Evolutionary conservation across 768 basidiomycete genomes (phyloP).

Genomic region (Austroboletus eburneus): DNA sequence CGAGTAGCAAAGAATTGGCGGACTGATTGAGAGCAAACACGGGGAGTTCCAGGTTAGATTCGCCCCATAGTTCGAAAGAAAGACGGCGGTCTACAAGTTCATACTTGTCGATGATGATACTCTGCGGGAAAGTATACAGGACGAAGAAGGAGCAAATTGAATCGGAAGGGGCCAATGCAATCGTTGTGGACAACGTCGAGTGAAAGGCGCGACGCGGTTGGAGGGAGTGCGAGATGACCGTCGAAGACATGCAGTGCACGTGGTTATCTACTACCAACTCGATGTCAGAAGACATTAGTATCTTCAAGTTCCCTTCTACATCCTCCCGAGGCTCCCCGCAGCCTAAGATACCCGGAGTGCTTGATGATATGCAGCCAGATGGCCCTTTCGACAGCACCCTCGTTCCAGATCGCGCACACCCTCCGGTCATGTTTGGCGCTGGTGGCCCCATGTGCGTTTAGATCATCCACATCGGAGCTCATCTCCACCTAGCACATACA

Average conservation of each 20-base stretch:
- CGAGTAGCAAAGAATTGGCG: conserved; percentile 28
- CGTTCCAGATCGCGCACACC: conserved; percentile 16
- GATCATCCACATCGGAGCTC: background rate
- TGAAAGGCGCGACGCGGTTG: conserved; percentile 27
- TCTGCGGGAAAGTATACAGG: conserved; percentile 35
- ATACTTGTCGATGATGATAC: conserved; percentile 42
- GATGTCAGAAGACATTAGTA: conserved; percentile 15
- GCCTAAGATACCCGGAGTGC: conserved; percentile 14
- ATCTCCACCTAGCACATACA: conserved; percentile 24
- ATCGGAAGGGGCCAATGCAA: conserved; percentile 11
- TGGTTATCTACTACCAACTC: background rate
- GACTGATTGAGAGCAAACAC: conserved; percentile 31
- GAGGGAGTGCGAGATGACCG: conserved; percentile 16
- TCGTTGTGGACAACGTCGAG: conserved; percentile 24
- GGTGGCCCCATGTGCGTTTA: conserved; percentile 66
- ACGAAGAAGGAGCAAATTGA: conserved; percentile 29
- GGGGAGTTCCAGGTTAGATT: conserved; percentile 42
- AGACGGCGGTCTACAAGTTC: conserved; percentile 36
- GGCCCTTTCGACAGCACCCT: conserved; percentile 10
- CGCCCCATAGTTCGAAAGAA: conserved; percentile 34
- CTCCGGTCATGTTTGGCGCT: conserved; percentile 64
- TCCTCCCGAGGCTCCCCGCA: conserved; percentile 6
- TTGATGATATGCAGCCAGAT: conserved; percentile 27
- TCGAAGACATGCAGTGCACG: conserved; percentile 13
- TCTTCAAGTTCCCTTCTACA: conserved; percentile 9